These are phyloP conservation scores for Pochonia chlamydosporia DNA, from an alignment of 2,329 filamentous ascomycete genomes.

Conservation along the genomic window DNA sequence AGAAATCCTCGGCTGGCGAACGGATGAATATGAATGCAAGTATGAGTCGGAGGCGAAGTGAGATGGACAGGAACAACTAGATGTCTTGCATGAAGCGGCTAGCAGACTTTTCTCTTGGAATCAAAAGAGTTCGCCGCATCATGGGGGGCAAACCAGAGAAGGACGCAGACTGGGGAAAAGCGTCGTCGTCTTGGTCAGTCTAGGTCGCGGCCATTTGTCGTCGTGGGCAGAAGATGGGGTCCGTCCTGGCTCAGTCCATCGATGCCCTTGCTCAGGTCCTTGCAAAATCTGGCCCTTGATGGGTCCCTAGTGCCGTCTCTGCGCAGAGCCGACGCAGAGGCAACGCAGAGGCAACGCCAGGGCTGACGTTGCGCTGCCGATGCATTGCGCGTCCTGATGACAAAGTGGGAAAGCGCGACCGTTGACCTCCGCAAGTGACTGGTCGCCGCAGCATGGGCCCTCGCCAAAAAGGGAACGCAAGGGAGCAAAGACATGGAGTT, in stretches of 20 bases:
- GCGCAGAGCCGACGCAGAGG: too few relatives aligned
- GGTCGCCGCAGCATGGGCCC: background rate
- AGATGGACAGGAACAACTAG: background rate
- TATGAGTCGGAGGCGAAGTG: background rate
- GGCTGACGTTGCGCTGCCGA: conserved; percentile 22
- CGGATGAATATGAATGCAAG: background rate
- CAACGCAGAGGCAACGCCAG: conserved; percentile 10
- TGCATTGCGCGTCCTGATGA: conserved; percentile 28
- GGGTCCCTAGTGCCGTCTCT: background rate
- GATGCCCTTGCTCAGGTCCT: background rate
- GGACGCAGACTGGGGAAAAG: background rate
- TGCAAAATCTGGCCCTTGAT: too few relatives aligned
- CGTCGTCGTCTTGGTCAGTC: conserved; percentile 2
- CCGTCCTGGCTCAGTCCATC: background rate
- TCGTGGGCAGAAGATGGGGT: background rate
- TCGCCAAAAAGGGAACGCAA: too few relatives aligned
- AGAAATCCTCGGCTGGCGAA: background rate
- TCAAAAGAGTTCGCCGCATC: background rate
- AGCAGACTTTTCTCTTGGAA: background rate
- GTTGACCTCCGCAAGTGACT: background rate
- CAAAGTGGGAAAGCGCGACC: conserved; percentile 15
- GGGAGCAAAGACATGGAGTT: too few relatives aligned
- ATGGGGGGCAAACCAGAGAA: background rate
- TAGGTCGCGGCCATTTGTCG: background rate
- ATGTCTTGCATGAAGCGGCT: background rate